Conservation (phyloP, 768 basidiomycete species). For the Tulasnella sp. region DNA sequence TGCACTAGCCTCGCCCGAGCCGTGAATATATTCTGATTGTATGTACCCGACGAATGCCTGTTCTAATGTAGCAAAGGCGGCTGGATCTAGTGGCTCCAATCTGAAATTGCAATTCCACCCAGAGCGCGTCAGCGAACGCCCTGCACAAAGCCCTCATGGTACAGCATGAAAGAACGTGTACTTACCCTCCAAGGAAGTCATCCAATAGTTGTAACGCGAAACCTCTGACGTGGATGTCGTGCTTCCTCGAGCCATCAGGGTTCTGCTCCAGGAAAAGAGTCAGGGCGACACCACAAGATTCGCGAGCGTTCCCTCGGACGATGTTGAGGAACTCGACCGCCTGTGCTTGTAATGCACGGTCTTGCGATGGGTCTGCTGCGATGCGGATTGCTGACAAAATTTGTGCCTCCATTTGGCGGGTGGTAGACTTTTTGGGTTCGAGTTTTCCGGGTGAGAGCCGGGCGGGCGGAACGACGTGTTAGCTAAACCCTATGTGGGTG, state of each 20-base stretch:
- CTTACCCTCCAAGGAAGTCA: constrained; percentile 75
- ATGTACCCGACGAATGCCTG: constrained; percentile 81
- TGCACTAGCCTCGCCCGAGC: constrained; percentile 78
- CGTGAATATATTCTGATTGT: constrained; percentile 84
- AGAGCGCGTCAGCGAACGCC: constrained; percentile 5
- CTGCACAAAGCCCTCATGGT: background rate
- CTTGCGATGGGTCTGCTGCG: constrained; percentile 69
- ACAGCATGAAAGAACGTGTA: constrained; percentile 51
- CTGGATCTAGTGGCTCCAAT: constrained; percentile 40
- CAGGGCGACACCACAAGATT: constrained; percentile 77
- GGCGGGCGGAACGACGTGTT: constrained; percentile 24
- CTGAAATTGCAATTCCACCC: constrained; percentile 41
- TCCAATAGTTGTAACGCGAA: constrained; percentile 80
- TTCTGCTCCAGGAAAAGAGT: constrained; percentile 68
- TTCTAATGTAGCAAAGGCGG: constrained; percentile 53
- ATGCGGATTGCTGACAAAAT: constrained; percentile 71
- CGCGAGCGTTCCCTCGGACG: constrained; percentile 72
- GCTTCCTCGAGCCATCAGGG: constrained; percentile 64
- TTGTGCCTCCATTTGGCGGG: constrained; percentile 35
- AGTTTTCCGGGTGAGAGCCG: constrained; percentile 13
- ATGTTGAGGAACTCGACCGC: constrained; percentile 81
- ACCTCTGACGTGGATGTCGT: constrained; percentile 74
- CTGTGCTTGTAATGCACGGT: constrained; percentile 69
- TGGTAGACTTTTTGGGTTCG: background rate
- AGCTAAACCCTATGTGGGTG: constrained; percentile 15